phyloP scores from a whole-genome alignment of 2,329 filamentous ascomycete species.

The Raffaelea ambrosiae region DNA sequence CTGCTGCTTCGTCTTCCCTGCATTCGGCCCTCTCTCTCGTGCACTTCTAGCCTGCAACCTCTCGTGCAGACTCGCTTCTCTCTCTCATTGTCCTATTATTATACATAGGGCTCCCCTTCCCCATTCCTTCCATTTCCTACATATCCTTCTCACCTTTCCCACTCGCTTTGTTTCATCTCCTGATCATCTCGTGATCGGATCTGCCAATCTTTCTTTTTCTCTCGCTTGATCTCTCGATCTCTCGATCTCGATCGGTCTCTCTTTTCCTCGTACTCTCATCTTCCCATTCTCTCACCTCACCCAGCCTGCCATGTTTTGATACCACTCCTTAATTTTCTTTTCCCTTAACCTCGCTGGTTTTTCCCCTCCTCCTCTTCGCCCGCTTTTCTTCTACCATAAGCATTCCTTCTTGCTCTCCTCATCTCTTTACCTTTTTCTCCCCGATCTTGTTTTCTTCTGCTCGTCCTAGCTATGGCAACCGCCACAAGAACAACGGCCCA shows the following conservation, averaged over 20 bases:
- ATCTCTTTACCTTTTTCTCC: not conserved
- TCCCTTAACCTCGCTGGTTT: not conserved
- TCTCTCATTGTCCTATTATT: not conserved
- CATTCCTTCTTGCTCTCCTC: no score
- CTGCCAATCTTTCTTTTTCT: not conserved
- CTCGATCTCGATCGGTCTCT: no score
- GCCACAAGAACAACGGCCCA: not conserved
- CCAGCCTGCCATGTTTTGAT: no score
- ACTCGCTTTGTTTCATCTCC: not conserved
- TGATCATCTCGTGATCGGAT: no score
- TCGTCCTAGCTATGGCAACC: not conserved
- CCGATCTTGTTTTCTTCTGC: not conserved
- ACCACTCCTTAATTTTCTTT: no score
- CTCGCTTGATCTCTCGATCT: no score
- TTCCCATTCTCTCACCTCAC: no score
- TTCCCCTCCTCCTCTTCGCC: not conserved
- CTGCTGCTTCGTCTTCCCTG: not conserved
- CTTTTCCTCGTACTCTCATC: no score
- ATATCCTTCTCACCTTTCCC: not conserved
- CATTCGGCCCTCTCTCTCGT: not conserved
- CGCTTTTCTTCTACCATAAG: no score
- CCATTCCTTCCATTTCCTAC: no score
- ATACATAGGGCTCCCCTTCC: no score
- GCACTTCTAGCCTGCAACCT: slow-evolving; percentile 2
- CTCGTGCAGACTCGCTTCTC: no score